Conservation (phyloP, 768 basidiomycete genomes). For the Boletus reticuloceps region DNA sequence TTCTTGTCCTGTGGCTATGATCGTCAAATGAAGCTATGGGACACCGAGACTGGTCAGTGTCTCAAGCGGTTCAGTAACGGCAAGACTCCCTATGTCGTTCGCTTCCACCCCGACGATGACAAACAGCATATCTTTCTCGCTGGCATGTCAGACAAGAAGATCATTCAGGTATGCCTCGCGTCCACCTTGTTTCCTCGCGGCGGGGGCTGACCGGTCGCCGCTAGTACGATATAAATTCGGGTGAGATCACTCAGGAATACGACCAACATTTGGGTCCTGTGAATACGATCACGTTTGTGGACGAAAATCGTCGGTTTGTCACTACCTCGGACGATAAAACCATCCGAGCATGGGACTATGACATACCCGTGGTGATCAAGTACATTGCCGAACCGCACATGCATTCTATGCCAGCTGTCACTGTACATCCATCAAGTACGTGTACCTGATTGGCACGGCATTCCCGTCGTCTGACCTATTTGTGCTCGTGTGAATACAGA, state of each 20-base stretch:
- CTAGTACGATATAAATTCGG: conserved; percentile 93
- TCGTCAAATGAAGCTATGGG: conserved; percentile 98
- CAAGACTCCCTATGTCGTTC: conserved; percentile 93
- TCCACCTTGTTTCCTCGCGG: not conserved
- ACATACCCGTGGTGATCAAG: conserved; percentile 99
- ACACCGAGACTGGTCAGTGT: conserved; percentile 98
- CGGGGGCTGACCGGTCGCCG: not conserved
- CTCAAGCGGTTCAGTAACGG: conserved; percentile 96
- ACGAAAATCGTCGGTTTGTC: conserved; percentile 95
- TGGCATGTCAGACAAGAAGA: conserved; percentile 99
- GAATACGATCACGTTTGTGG: conserved; percentile 98
- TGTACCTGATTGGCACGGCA: conserved; percentile 28
- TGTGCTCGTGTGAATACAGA: conserved; percentile 40
- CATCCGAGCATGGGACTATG: conserved; percentile 98
- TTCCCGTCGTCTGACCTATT: conserved; percentile 16
- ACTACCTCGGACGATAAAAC: conserved; percentile 99
- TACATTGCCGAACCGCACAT: conserved; percentile 99
- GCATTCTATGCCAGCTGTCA: conserved; percentile 99
- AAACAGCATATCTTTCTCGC: conserved; percentile 96
- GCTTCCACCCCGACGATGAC: conserved; percentile 94
- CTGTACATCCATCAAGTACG: conserved; percentile 91
- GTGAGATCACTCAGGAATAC: conserved; percentile 97
- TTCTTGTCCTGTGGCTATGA: conserved; percentile 96
- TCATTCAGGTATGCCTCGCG: conserved; percentile 73
- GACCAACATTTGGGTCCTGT: conserved; percentile 98